Evolutionary conservation across 345 rosid species (phyloP), one percentile per base, ranked within the genome.

Genomic region (Bruguiera sexangula): DNA sequence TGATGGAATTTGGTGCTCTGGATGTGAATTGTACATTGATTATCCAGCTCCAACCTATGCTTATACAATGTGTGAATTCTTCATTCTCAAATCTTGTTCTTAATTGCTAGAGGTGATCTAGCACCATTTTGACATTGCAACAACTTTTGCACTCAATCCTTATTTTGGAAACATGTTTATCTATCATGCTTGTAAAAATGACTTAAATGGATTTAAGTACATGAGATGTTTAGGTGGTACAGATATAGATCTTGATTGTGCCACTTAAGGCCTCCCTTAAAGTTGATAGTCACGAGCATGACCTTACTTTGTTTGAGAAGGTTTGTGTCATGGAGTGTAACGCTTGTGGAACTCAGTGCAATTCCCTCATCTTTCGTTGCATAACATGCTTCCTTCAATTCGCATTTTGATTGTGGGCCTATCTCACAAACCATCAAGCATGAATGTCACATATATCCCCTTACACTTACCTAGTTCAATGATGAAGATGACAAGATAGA

Each of bases 101-200:
- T n/a, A 52, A 52, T 52, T 52, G 56, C 22, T 7, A 52, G 2
- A 52, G 1, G 8, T 19, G 56, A 52, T 52, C 56, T 21, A 19
- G 21, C 56, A 52, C 21, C 56, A 52, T 52, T 52, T 52, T 52
- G 56, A 52, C 56, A 52, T n/a, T 52, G 56, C 56, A 52, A 52
- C 2, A 7, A 52, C 8, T 52, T 19, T 52, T 52, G 22, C 18
- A 8, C 56, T 52, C 56, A 52, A 0, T 52, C 2, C 0, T 16
- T 52, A 4, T 52, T 19, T 5, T 21, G 56, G 56, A 8, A 52
- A 5, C 56, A 4, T 52, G 22, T 52, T 52, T 52, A 52, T 52
- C 18, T 52, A n/a, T 21, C 56, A 19, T 2, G 56, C 56, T 52
- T 52, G 22, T 52, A 3, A 11, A 52, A 52, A 52, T 8, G 22